Conservation (phyloP, 139 green algal species). For the Desmodesmus armatus region DNA sequence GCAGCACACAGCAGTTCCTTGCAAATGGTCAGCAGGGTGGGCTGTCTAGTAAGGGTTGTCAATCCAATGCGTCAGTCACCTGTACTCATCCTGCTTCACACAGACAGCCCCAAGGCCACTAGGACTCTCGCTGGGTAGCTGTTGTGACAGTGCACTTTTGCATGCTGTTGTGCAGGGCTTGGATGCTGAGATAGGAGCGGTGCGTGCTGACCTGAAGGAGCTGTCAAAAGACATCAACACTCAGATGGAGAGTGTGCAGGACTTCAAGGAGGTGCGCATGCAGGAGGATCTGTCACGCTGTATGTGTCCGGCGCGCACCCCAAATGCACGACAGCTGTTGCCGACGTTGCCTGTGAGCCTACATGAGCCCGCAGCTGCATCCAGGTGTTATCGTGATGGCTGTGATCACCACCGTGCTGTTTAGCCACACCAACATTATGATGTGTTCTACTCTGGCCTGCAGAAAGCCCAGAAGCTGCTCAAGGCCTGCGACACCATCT, state of each 20-base stretch:
- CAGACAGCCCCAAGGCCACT: neutral
- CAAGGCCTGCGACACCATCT: constrained; percentile 57
- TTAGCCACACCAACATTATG: neutral
- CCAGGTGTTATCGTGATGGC: neutral
- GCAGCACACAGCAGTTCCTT: too few relatives aligned
- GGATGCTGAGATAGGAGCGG: constrained; percentile 1
- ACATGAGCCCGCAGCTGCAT: neutral
- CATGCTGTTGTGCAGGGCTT: constrained; percentile 33
- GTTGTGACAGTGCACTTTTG: too few relatives aligned
- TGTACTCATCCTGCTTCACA: neutral
- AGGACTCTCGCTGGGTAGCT: neutral
- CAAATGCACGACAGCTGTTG: neutral
- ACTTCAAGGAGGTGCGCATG: constrained; percentile 65
- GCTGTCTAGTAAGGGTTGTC: neutral
- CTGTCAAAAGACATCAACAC: constrained; percentile 49
- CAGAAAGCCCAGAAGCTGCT: constrained; percentile 64
- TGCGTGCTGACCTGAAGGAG: constrained; percentile 47
- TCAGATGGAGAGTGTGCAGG: constrained; percentile 57
- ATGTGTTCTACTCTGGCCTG: neutral
- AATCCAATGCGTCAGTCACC: too few relatives aligned
- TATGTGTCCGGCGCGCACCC: too few relatives aligned
- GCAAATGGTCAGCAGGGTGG: neutral
- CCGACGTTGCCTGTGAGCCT: too few relatives aligned
- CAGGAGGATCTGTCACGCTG: too few relatives aligned
- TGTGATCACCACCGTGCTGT: neutral